Conservation (phyloP, 2,329 filamentous ascomycete genomes). For the Erysiphe neolycopersici region DNA sequence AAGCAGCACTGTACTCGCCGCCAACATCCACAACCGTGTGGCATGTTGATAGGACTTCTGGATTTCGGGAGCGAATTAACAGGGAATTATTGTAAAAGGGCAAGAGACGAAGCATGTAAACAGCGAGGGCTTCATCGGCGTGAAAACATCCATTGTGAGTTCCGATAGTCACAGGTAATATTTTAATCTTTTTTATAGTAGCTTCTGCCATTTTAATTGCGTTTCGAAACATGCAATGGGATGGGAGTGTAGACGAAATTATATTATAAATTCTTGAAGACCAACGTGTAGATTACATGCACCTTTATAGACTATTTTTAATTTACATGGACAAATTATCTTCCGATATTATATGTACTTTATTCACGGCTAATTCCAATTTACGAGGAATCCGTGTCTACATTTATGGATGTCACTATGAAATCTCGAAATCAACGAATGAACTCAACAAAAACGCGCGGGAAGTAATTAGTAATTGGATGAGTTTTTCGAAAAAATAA, state of each 20-base stretch:
- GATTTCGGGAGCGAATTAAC: slow-evolving; percentile 72
- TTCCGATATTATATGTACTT: too few species aligned
- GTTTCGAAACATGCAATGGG: slow-evolving; percentile 18
- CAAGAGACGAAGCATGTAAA: slow-evolving; percentile 79
- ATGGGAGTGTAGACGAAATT: neutral
- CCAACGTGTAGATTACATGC: too few species aligned
- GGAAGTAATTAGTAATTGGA: too few species aligned
- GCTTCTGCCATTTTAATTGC: slow-evolving; percentile 38
- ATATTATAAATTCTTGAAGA: too few species aligned
- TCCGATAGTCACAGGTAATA: slow-evolving; percentile 32
- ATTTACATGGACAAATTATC: too few species aligned
- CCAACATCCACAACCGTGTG: slow-evolving; percentile 97
- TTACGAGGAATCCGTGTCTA: too few species aligned
- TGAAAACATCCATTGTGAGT: slow-evolving; percentile 97
- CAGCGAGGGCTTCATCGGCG: slow-evolving; percentile 88
- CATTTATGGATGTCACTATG: too few species aligned
- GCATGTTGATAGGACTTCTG: slow-evolving; percentile 48
- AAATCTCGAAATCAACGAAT: too few species aligned
- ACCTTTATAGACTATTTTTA: too few species aligned
- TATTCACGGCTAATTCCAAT: too few species aligned
- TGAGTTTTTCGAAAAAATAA: too few species aligned
- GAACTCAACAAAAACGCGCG: too few species aligned
- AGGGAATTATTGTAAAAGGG: slow-evolving; percentile 48
- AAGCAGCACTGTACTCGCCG: slow-evolving; percentile 58
- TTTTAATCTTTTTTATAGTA: slow-evolving; percentile 65